Base-by-base conservation (phyloP, 441 rosid species). In the Syzygium malaccense region DNA sequence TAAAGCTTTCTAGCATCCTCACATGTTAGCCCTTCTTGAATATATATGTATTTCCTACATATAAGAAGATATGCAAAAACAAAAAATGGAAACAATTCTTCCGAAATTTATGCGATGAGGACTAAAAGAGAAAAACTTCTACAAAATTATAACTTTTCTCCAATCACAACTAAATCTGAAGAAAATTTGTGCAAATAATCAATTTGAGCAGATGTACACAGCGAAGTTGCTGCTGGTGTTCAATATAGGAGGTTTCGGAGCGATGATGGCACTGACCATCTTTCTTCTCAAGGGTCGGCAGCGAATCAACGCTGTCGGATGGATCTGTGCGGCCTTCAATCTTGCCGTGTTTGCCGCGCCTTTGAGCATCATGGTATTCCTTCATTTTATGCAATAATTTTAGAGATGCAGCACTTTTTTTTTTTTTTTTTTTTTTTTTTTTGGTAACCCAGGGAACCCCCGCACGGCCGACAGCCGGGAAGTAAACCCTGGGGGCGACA, bases 301-400 rank as follows among this genome's bases (percentile, higher is more conserved):
- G 54, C 93, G 95, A 7, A 86, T 95, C 30, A 75, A 88, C 1
- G 88, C 89, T 15, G 92, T 96, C 48, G 98, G 99, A 58, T 96
- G 95, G 97, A 92, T 93, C n/a, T 96, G 97, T 86, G 96, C 97
- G 53, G 95, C 91, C 85, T 96, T 93, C 86, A 95, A 91, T 89
- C 68, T 96, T 28, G 96, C 96, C 2, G 97, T 93, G 20, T 96
- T 94, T 86, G 96, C 95, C 23, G 92, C 99, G 32, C 99, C 98
- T 25, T 91, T 96, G 60, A 92, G 93, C 79, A 94, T 96, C 89
- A 93, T 96, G 97, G 97, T 95, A 90, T 26, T n/a, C 30, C 19
- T 20, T 49, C 17, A 48, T 33, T 33, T 33, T 19, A 68, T 19
- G 19, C 7, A 2, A 68, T 1, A 30, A 33, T 19, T 10, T 11